phyloP scores from a whole-genome alignment of 805 yeast species.

The Wickerhamiella qilinensis region DNA sequence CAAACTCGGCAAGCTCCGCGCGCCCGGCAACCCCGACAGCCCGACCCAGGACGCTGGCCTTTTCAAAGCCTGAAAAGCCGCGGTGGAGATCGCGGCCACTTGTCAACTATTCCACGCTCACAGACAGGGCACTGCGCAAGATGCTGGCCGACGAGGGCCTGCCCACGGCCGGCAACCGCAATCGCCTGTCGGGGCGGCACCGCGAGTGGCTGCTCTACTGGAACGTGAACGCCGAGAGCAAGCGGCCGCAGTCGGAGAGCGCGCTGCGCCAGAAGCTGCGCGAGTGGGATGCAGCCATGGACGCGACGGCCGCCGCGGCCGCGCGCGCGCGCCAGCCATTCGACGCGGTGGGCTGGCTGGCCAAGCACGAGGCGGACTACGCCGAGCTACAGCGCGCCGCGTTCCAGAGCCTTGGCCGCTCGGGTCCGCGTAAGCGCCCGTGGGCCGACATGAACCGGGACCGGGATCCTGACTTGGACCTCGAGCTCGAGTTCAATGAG shows the following conservation, averaged over 20 bases:
- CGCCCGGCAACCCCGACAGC: too few relatives aligned
- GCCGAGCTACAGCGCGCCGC: constrained; percentile 11
- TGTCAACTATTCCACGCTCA: constrained; percentile 44
- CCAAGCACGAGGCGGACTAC: constrained; percentile 13
- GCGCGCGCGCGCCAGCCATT: neutral
- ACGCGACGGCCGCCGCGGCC: neutral
- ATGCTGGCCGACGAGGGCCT: constrained; percentile 39
- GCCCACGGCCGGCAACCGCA: constrained; percentile 46
- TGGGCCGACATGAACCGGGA: too few relatives aligned
- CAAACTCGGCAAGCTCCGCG: too few relatives aligned
- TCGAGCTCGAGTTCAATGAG: too few relatives aligned
- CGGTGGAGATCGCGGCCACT: too few relatives aligned
- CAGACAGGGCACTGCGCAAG: constrained; percentile 43
- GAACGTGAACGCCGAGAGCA: constrained; percentile 69
- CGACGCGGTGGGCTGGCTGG: constrained; percentile 13
- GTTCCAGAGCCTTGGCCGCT: neutral
- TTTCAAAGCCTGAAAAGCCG: constrained; percentile 4
- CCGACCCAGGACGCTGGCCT: constrained; percentile 18
- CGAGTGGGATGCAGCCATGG: constrained; percentile 17
- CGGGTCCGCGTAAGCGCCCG: constrained; percentile 1
- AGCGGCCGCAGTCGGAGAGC: constrained; percentile 41
- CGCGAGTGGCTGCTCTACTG: constrained; percentile 60
- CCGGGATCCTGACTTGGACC: too few relatives aligned
- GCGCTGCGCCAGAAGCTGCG: constrained; percentile 38
- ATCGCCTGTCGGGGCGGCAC: constrained; percentile 51